These are phyloP conservation scores for Apostasia shenzhenica DNA, from an alignment of 106 monocot genomes.

Conservation along the genomic window DNA sequence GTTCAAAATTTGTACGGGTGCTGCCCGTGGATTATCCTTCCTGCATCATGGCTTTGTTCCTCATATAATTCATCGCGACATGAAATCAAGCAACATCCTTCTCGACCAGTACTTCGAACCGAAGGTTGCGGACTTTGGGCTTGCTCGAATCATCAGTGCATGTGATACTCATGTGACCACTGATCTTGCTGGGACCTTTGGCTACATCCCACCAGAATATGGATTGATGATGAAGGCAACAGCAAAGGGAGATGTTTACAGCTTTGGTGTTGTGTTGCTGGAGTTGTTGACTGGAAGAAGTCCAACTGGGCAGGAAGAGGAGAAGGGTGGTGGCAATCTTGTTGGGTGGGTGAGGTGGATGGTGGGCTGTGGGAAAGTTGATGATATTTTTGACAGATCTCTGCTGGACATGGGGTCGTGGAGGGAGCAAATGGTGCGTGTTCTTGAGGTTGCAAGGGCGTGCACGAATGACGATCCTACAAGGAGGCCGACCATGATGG, in stretches of 20 bases:
- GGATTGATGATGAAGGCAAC: conserved; percentile 42
- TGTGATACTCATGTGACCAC: conserved; percentile 53
- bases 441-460: conserved; percentile 24
- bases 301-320: conserved; percentile 41
- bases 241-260: conserved; percentile 48
- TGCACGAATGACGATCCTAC: conserved; percentile 48
- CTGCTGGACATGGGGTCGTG: conserved; percentile 1
- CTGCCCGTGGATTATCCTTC: conserved; percentile 42
- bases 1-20: conserved; percentile 64
- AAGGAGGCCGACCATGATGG: conserved; percentile 49
- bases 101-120: conserved; percentile 37
- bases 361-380: conserved; percentile 12
- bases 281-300: conserved; percentile 38
- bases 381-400: conserved; percentile 31
- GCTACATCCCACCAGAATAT: conserved; percentile 54
- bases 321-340: conserved; percentile 41
- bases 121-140: conserved; percentile 42
- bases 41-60: conserved; percentile 53
- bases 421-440: conserved; percentile 38
- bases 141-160: conserved; percentile 45
- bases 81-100: conserved; percentile 57
- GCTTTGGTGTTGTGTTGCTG: conserved; percentile 47
- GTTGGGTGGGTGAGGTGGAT: conserved; percentile 45
- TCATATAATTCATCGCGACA: conserved; percentile 51
- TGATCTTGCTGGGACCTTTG: conserved; percentile 49